Percentiles rank a stretch among this genome's conserved stretches.
Conservation (phyloP, 768 basidiomycete genomes). For the Lactifluus subvellereus region DNA sequence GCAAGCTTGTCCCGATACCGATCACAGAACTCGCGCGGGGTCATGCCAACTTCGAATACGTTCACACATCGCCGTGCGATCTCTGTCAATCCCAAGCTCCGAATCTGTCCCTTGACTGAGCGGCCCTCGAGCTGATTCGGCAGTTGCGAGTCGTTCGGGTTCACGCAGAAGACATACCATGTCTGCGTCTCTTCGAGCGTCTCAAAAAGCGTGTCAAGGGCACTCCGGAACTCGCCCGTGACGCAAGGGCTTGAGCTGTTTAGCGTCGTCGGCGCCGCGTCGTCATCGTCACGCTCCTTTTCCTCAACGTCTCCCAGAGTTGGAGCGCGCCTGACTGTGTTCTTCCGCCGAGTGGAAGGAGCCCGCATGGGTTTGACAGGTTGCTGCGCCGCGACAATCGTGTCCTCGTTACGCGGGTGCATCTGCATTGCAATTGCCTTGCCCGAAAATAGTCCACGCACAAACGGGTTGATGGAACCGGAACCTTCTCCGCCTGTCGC, state of each 20-base stretch:
- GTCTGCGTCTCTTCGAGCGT: constrained; percentile 84
- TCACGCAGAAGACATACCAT: constrained; percentile 91
- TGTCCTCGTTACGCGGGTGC: constrained; percentile 90
- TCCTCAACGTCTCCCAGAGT: constrained; percentile 43
- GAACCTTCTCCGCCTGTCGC: constrained; percentile 53
- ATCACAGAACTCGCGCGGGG: constrained; percentile 78
- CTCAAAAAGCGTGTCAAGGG: constrained; percentile 79
- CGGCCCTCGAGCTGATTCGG: constrained; percentile 92
- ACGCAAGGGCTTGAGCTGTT: constrained; percentile 55
- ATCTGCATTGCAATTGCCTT: constrained; percentile 90
- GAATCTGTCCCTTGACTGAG: constrained; percentile 87
- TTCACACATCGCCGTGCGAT: constrained; percentile 61
- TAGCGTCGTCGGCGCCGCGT: constrained; percentile 30
- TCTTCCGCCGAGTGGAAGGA: constrained; percentile 82
- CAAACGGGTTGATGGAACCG: constrained; percentile 86
- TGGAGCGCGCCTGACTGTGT: constrained; percentile 57
- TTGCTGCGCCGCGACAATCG: constrained; percentile 92
- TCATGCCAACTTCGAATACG: constrained; percentile 81
- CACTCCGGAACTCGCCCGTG: constrained; percentile 81
- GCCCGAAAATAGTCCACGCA: constrained; percentile 81
- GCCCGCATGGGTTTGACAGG: constrained; percentile 91
- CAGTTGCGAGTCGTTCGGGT: constrained; percentile 91
- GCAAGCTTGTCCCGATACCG: constrained; percentile 70
- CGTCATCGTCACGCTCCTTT: constrained; percentile 43
- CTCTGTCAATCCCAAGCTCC: constrained; percentile 72